Conservation (phyloP, 129 eudicot genomes). For the Cynara cardunculus region DNA sequence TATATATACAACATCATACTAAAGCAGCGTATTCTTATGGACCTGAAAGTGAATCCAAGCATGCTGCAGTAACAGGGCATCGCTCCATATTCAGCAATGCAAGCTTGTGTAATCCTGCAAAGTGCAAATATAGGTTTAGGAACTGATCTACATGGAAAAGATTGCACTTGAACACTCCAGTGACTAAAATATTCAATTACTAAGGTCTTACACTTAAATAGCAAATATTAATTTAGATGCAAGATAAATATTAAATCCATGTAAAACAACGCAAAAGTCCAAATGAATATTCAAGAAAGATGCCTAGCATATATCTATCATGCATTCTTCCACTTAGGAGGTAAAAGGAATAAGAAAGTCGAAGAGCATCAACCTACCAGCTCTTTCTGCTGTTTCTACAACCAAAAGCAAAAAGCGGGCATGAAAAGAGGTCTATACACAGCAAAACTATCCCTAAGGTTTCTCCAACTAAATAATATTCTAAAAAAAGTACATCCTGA, state of each 20-base stretch:
- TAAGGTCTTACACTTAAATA: neutral
- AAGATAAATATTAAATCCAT: neutral
- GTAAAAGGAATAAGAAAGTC: no score
- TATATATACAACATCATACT: no score
- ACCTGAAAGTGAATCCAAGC: conserved; percentile 93
- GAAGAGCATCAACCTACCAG: no score
- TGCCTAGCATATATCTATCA: neutral
- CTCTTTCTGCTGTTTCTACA: no score
- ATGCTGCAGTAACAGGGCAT: conserved; percentile 84
- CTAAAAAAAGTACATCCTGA: no score
- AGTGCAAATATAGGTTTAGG: neutral
- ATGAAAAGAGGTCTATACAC: no score
- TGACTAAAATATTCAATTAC: neutral
- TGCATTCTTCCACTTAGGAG: neutral
- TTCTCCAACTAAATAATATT: no score
- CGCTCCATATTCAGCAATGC: conserved; percentile 76
- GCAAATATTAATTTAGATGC: neutral
- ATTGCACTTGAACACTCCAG: neutral
- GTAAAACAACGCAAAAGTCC: neutral
- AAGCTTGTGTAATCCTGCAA: conserved; percentile 55
- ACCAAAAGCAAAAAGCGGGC: no score
- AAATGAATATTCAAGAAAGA: neutral
- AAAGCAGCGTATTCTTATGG: neutral
- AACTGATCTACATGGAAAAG: neutral
- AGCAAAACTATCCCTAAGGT: no score